Base-by-base conservation (phyloP, 2,329 filamentous ascomycete genomes). In the Epichloe hybrida region DNA sequence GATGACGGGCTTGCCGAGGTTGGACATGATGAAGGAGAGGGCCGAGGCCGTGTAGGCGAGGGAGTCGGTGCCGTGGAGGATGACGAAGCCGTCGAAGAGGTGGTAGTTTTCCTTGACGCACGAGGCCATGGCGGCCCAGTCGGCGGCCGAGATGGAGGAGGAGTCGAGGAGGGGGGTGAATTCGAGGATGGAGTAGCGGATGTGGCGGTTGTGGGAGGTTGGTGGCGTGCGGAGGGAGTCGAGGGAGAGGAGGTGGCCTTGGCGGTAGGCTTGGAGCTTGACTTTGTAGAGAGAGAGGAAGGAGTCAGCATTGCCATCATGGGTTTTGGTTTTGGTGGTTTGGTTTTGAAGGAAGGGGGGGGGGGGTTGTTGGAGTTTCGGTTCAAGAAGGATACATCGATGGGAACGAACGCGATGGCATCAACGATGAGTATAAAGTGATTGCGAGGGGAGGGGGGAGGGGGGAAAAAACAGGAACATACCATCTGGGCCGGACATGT, bases 21-120 rank as follows among this genome's bases (percentile, higher is more conserved):
- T 88, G 61, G 86, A 79, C 64, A 95, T 79, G 87, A 95, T 95
- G 70, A 95, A 96, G 58, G 87, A 93, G 52, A 96, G 74, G 3
- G 90, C 90, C 4, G 88, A 94, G 54, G 86, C 86, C 4, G 88
- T 93, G 68, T 95, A 95, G 17, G 85, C 86, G 48, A 95, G 73
- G 43, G 87, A 94, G 67, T 95, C 89, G 6, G 89, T 95, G 54
- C 89, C 89, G 66, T 95, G 89, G 36, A 95, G 80, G 40, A 95
- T 82, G 21, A 95, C 88, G 62, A 95, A 95, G 20, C 86, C 88
- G 64, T 95, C 90, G 61, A 89, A 96, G 0, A 88, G 76, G 55
- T 83, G 83, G 66, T 95, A 95, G 67, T 96, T 96, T 56, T 84
- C 80, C 58, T 81, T 77, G 57, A 95, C 80, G n/a, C 84, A 80